Percentiles rank a stretch among this genome's conserved stretches.
phyloP scores from a whole-genome alignment of 495 filamentous ascomycete genomes.

The Aspergillus biplanus region DNA sequence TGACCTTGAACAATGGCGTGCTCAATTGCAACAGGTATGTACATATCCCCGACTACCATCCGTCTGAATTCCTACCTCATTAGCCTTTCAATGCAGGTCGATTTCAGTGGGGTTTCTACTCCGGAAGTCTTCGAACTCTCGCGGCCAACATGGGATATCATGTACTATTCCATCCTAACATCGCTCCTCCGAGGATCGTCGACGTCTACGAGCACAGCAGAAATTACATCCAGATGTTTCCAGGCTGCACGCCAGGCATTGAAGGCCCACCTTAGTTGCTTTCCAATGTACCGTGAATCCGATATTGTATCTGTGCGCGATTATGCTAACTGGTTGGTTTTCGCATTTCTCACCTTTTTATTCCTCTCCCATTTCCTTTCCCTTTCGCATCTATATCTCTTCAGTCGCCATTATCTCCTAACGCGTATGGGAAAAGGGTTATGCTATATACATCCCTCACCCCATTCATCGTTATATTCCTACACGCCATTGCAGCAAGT shows the following conservation, averaged over 20 bases:
- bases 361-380: neutral
- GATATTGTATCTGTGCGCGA: constrained; percentile 19
- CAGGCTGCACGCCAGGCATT: constrained; percentile 24
- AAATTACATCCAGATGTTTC: constrained; percentile 27
- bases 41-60: neutral
- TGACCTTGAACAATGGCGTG: constrained; percentile 20
- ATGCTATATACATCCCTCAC: constrained; percentile 29
- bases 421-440: constrained; percentile 16
- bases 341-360: too few relatives aligned
- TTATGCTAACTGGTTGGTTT: constrained; percentile 31
- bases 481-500: constrained; percentile 29
- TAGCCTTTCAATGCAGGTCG: constrained; percentile 7
- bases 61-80: neutral
- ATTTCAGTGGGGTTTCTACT: constrained; percentile 12
- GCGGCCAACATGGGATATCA: constrained; percentile 22
- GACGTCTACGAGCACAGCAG: constrained; percentile 2
- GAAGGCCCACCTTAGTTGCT: constrained; percentile 23
- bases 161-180: constrained; percentile 24
- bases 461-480: constrained; percentile 32
- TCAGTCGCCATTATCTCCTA: neutral
- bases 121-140: constrained; percentile 15
- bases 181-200: constrained; percentile 22
- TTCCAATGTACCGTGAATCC: constrained; percentile 19
- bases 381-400: neutral
- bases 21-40: constrained; percentile 16